Conservation (phyloP, 192 early-diverging fungal species). For the Mortierella hygrophila region DNA sequence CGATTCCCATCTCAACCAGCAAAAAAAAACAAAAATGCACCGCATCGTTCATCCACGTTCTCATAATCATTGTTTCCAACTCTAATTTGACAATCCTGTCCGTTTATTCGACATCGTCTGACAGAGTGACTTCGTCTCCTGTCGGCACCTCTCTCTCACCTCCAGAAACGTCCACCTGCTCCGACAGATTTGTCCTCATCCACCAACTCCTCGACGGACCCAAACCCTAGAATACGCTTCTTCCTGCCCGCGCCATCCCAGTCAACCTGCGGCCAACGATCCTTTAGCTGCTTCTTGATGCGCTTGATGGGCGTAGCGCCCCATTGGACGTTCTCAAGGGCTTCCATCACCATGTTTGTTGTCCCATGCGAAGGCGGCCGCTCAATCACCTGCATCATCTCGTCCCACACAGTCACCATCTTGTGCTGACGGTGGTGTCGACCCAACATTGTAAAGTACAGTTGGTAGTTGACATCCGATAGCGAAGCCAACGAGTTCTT, state of each 20-base stretch:
- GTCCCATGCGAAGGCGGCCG: slow-evolving; percentile 15
- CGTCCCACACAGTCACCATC: slow-evolving; percentile 45
- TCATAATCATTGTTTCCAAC: neutral
- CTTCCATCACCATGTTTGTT: slow-evolving; percentile 31
- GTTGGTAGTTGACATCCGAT: slow-evolving; percentile 33
- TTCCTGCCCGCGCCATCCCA: neutral
- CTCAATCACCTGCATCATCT: slow-evolving; percentile 32
- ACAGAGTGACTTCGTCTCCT: neutral
- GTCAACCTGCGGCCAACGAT: slow-evolving; percentile 27
- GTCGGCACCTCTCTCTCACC: neutral
- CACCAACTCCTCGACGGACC: neutral
- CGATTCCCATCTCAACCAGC: neutral
- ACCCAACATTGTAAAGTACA: slow-evolving; percentile 41
- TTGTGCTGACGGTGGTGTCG: slow-evolving; percentile 45
- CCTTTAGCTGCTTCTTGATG: slow-evolving; percentile 20
- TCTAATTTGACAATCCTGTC: neutral
- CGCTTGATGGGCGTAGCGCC: slow-evolving; percentile 35
- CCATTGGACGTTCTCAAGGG: slow-evolving; percentile 52
- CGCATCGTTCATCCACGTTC: neutral
- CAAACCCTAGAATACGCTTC: neutral
- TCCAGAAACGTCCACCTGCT: slow-evolving; percentile 49
- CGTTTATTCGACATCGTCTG: neutral
- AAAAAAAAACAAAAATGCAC: neutral
- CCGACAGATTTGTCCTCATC: slow-evolving; percentile 27
- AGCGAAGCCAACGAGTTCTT: neutral